Evolutionary conservation across 192 early-diverging fungal genomes (phyloP).

Genomic region (Podila clonocystis): DNA sequence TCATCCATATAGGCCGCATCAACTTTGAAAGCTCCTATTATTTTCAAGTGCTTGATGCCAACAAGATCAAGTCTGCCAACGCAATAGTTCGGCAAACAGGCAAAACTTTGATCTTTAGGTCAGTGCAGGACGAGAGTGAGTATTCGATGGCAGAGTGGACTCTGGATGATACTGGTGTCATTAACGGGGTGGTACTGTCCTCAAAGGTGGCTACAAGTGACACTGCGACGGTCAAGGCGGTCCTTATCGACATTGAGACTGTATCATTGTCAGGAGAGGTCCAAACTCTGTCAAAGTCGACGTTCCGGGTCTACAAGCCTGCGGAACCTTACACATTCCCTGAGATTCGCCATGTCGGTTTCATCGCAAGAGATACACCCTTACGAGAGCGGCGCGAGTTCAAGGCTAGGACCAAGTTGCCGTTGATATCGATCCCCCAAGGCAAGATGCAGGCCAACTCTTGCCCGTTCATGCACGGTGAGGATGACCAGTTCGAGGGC

Average conservation of each 20-base stretch:
- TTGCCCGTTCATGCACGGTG: slow-evolving; percentile 22
- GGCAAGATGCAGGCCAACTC: slow-evolving; percentile 52
- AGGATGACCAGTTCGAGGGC: slow-evolving; percentile 55
- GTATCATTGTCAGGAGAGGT: slow-evolving; percentile 36
- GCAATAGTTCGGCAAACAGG: background rate
- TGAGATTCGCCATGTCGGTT: slow-evolving; percentile 37
- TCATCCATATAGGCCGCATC: slow-evolving; percentile 52
- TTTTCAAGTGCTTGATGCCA: slow-evolving; percentile 38
- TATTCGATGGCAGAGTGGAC: slow-evolving; percentile 58
- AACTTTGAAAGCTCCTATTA: slow-evolving; percentile 30
- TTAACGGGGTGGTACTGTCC: slow-evolving; percentile 46
- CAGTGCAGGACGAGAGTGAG: slow-evolving; percentile 3
- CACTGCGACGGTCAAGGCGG: slow-evolving; percentile 17
- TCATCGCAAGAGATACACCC: slow-evolving; percentile 19
- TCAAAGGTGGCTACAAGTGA: slow-evolving; percentile 45
- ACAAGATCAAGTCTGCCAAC: slow-evolving; percentile 27
- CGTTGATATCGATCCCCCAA: slow-evolving; percentile 26
- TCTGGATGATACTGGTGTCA: slow-evolving; percentile 29
- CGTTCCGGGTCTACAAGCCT: slow-evolving; percentile 53
- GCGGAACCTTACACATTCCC: slow-evolving; percentile 50
- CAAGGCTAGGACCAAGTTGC: slow-evolving; percentile 38
- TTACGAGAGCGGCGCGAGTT: slow-evolving; percentile 41
- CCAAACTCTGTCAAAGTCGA: slow-evolving; percentile 33
- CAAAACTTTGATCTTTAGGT: slow-evolving; percentile 30
- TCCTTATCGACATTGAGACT: slow-evolving; percentile 41